Base-by-base conservation (phyloP, 106 monocot genomes). In the Dioscorea zingiberensis region DNA sequence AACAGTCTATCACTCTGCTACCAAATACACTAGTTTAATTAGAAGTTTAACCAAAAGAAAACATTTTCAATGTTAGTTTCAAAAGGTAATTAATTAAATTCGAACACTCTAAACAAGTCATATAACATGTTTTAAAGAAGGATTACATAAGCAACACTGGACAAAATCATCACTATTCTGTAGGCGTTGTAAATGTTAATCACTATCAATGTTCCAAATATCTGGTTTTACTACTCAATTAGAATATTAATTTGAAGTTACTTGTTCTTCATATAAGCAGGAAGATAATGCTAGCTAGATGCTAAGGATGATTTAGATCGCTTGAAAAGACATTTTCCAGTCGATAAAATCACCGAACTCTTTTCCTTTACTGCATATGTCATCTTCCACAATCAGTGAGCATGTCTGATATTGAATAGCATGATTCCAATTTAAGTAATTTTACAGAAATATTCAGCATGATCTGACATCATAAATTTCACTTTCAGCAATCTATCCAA, bases 281-380 rank as follows among this genome's bases (percentile, higher is more conserved):
- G 12, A 65, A 76, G 3, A 47, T 54, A 17, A 69, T 76, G 69
- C 79, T 79, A 26, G 84, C 27, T 84, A 54, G 72, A 72, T 53
- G 79, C 75, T 23, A 75, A 75, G 7, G 84, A 80, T 51, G 76
- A 77, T 61, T 74, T 80, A 62, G 76, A 70, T 26, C 57, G 76
- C 8, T 48, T 80, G 30, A 84, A 84, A 64, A 68, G 65, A 54
- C 80, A 80, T 44, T 68, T 84, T 47, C 22, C 69, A 3, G 84
- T 75, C 4, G 84, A 84, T 58, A 79, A 79, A 3, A 75, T 79
- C 2, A 71, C 72, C 56, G 79, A 75, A 19, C 73, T 76, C 44
- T 60, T 76, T 25, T 84, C 38, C 80, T 8, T 84, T 76, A 25
- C 26, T 80, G 13, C 72, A 71, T 15, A 68, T 76, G 63, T 78